Evolutionary conservation across 306 rosid genomes (phyloP), one percentile per base, ranked within the genome.

Genomic region (Senna tora): DNA sequence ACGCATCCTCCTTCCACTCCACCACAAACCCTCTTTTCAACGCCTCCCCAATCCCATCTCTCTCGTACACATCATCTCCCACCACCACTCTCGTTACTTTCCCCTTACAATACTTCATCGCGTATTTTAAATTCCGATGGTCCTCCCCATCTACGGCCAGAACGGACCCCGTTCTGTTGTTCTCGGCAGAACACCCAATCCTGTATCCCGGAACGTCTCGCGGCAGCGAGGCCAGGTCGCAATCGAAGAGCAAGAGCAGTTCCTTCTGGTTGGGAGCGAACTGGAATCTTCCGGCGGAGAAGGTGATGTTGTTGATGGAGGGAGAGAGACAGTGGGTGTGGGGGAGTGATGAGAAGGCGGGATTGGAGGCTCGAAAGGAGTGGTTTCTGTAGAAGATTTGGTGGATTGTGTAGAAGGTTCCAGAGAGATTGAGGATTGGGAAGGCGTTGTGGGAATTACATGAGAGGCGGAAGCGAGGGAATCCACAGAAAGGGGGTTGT

Each of bases 21-120:
- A 85, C 6, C 76, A 56, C 32, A 25, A 85, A 83, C 63, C 93
- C 93, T 62, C 42, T 64, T 0, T 13, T 66, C 77, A 79, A 21
- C 20, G 51, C 20, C 73, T 83, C 6, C 74, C 45, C 32, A 32
- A 85, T 81, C 63, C 93, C 93, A 57, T 39, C 59, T 0, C 12
- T 21, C 30, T 0, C 0, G 21, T 2, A 4, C 1, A 7, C 56
- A 2, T 38, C 61, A 2, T 38, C 61, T 33, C 32, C 39, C 52
- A 68, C 75, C 1, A 20, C 47, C 8, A 45, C 10, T 0, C 11
- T 65, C 63, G 51, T 65, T 21, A 32, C 33, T 6, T 15, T 17
- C 6, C 7, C 25, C 9, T 53, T 61, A 8, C 89, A 85, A 3
- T 11, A 65, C 32, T 7, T 7, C 6, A 2, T 2, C 57, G 21